Percentiles rank a stretch among this genome's conserved stretches.
phyloP scores from a whole-genome alignment of 495 filamentous ascomycete genomes.

The Geopyxis carbonaria region DNA sequence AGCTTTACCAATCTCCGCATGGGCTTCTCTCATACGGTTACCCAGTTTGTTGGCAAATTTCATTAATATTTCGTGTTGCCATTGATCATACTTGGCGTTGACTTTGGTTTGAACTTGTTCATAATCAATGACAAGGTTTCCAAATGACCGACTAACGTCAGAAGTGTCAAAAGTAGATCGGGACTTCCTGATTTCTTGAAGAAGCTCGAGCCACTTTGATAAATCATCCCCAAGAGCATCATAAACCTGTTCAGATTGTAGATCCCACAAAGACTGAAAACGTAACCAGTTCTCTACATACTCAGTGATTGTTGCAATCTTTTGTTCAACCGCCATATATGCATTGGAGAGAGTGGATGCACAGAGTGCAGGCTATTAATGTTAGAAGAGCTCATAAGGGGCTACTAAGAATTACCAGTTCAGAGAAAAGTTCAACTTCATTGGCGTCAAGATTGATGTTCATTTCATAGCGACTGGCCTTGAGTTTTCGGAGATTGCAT shows the following conservation, averaged over 20 bases:
- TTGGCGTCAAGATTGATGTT: conserved; percentile 46
- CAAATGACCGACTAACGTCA: conserved; percentile 76
- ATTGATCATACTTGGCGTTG: conserved; percentile 97
- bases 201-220: conserved; percentile 76
- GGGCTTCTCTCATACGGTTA: conserved; percentile 75
- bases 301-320: conserved; percentile 50
- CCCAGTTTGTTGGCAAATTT: conserved; percentile 84
- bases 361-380: conserved; percentile 41
- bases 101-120: conserved; percentile 97
- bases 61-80: conserved; percentile 89
- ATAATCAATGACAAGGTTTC: conserved; percentile 86
- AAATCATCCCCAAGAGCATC: conserved; percentile 80
- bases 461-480: conserved; percentile 88
- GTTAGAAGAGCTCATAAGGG: conserved; percentile 1
- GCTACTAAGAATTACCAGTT: conserved; percentile 38
- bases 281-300: conserved; percentile 97
- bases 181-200: conserved; percentile 87
- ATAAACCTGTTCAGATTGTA: conserved; percentile 88
- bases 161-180: conserved; percentile 91
- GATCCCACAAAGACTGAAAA: conserved; percentile 96
- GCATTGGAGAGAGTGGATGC: conserved; percentile 58
- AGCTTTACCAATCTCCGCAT: conserved; percentile 74
- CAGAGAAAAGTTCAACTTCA: conserved; percentile 59
- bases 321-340: conserved; percentile 62
- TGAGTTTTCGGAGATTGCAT: conserved; percentile 80